Percentiles rank a stretch among this genome's conserved stretches.
These are phyloP conservation scores for Amanita rimosa DNA, from an alignment of 768 basidiomycete genomes.

Conservation along the genomic window DNA sequence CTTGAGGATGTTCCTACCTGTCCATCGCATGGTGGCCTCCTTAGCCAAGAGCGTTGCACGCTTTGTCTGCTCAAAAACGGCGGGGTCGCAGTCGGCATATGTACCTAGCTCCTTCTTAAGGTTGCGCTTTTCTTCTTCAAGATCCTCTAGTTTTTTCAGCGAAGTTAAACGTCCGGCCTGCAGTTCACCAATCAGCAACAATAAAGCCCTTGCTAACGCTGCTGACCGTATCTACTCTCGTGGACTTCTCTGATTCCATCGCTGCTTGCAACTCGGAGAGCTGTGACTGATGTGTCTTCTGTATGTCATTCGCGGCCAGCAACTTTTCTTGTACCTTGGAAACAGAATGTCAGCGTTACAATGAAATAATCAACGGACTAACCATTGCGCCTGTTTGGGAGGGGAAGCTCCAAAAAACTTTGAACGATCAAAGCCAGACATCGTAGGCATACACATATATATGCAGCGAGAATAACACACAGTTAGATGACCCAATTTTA, in stretches of 20 bases:
- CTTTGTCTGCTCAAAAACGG: conserved; percentile 66
- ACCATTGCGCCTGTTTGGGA: conserved; percentile 79
- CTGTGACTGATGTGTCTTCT: conserved; percentile 30
- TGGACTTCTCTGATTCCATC: conserved; percentile 39
- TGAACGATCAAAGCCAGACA: not conserved
- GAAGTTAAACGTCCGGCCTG: conserved; percentile 49
- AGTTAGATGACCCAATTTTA: conserved; percentile 93
- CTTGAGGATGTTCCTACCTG: conserved; percentile 51
- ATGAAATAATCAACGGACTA: conserved; percentile 4
- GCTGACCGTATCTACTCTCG: conserved; percentile 48
- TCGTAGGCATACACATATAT: conserved; percentile 16
- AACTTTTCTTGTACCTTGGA: conserved; percentile 48
- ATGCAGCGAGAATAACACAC: conserved; percentile 30
- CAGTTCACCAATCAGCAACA: not conserved
- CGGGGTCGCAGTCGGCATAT: conserved; percentile 81
- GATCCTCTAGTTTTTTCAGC: conserved; percentile 35
- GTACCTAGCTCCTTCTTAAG: conserved; percentile 62
- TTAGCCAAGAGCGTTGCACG: conserved; percentile 66
- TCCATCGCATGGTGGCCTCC: conserved; percentile 81
- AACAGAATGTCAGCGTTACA: not conserved
- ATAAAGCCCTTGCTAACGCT: not conserved
- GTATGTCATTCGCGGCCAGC: conserved; percentile 35
- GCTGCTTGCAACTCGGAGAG: conserved; percentile 34
- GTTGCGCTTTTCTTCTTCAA: conserved; percentile 34
- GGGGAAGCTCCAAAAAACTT: conserved; percentile 96